Percentiles rank a stretch among this genome's conserved stretches.
Conservation (phyloP, 1,139 yeast genomes). For the Kurtzmaniella quercitrusa region DNA sequence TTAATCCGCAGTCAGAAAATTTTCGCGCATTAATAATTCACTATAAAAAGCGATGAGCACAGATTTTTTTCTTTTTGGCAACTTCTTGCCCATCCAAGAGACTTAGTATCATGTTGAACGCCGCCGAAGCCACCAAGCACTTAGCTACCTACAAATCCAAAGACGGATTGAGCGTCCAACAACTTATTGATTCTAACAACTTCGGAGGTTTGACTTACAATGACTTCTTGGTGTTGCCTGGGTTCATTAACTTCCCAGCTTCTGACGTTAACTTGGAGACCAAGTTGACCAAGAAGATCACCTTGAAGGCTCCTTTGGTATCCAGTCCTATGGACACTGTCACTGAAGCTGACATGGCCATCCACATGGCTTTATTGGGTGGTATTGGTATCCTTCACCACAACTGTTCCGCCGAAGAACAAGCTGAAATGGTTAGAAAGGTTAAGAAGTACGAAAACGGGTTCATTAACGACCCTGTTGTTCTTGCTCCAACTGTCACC, state of each 20-base stretch:
- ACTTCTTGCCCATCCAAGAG: neutral
- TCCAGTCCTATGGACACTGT: constrained; percentile 99
- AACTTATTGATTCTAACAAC: constrained; percentile 82
- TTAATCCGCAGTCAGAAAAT: constrained; percentile 5
- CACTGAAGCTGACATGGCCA: constrained; percentile 96
- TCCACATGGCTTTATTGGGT: constrained; percentile 96
- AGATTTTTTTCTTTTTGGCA: constrained; percentile 4
- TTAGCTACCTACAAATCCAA: constrained; percentile 61
- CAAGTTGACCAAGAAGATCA: constrained; percentile 83
- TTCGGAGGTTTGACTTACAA: constrained; percentile 98
- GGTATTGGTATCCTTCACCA: constrained; percentile 99
- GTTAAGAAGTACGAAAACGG: constrained; percentile 98
- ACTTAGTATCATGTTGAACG: constrained; percentile 42
- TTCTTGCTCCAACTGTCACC: constrained; percentile 67
- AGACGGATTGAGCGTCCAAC: constrained; percentile 83
- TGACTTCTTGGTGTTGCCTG: constrained; percentile 93
- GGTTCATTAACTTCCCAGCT: constrained; percentile 87
- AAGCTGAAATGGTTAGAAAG: constrained; percentile 96
- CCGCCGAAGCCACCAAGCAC: constrained; percentile 63
- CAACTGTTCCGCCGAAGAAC: constrained; percentile 94
- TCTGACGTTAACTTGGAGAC: constrained; percentile 74
- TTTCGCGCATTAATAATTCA: constrained; percentile 9
- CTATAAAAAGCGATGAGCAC: constrained; percentile 8
- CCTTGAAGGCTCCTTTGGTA: constrained; percentile 89
- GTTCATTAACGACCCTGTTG: constrained; percentile 92